phyloP scores from a whole-genome alignment of 495 filamentous ascomycete species.

The Lasiosphaeria hispida region DNA sequence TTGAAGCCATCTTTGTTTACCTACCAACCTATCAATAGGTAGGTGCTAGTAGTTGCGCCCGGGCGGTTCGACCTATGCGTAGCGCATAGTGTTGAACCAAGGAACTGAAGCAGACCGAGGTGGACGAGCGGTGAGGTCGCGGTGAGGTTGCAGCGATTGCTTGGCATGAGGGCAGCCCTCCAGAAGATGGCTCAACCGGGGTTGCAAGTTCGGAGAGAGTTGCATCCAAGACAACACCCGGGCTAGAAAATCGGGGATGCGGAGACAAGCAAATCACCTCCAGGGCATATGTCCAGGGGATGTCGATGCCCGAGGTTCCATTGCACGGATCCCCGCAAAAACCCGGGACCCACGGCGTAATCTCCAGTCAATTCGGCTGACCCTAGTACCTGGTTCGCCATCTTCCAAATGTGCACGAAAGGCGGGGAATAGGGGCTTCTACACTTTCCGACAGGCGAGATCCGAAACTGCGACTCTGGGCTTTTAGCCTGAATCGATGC shows the following conservation, averaged over 20 bases:
- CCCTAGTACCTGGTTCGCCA: slow-evolving; percentile 10
- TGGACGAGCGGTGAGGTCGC: no score
- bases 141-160: no score
- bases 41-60: neutral
- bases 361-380: neutral
- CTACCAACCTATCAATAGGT: neutral
- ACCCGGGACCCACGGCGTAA: no score
- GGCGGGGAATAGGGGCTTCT: neutral
- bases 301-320: slow-evolving; percentile 6
- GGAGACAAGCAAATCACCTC: neutral
- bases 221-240: neutral
- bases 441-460: slow-evolving; percentile 1
- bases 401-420: neutral
- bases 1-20: neutral
- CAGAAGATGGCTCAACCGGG: no score
- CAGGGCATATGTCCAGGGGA: slow-evolving; percentile 13
- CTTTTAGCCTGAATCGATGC: slow-evolving; percentile 24
- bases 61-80: no score
- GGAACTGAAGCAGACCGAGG: no score
- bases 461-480: slow-evolving; percentile 16
- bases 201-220: no score
- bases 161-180: no score
- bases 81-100: no score
- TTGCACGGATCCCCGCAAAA: no score
- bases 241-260: neutral